These are phyloP conservation scores for Tulasnella sp. DNA, from an alignment of 768 basidiomycete genomes.

Conservation along the genomic window DNA sequence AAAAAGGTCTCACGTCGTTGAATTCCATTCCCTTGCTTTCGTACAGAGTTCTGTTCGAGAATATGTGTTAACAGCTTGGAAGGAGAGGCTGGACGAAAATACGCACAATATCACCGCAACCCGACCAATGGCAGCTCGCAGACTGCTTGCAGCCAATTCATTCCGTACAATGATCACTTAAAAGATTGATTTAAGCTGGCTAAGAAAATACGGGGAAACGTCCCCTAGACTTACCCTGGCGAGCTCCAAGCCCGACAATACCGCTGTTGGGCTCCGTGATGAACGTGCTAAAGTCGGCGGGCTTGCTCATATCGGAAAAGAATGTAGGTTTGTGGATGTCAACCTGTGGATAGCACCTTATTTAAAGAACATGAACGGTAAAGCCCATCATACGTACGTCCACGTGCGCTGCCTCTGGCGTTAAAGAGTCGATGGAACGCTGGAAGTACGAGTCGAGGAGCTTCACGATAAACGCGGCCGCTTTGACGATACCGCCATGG, in stretches of 20 bases:
- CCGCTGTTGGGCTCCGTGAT: neutral
- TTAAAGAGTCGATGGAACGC: conserved; percentile 27
- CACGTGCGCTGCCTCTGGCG: conserved; percentile 47
- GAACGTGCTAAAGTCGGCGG: neutral
- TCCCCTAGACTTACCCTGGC: neutral
- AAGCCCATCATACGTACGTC: conserved; percentile 37
- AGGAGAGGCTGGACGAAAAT: neutral
- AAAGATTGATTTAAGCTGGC: neutral
- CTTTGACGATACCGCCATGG: conserved; percentile 31
- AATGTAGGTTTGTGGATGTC: conserved; percentile 12
- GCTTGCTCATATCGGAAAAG: neutral
- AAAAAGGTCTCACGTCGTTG: conserved; percentile 53
- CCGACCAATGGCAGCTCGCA: neutral
- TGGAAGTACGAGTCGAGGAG: conserved; percentile 21
- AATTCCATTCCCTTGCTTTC: conserved; percentile 72
- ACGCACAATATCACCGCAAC: neutral
- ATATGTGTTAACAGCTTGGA: neutral
- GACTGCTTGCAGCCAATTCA: neutral
- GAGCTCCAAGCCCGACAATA: neutral
- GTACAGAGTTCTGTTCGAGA: conserved; percentile 50
- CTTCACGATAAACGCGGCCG: conserved; percentile 24
- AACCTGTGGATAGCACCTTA: neutral
- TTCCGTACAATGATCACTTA: conserved; percentile 23
- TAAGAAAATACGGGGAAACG: neutral
- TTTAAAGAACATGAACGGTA: conserved; percentile 45